Percentiles rank a stretch among this genome's conserved stretches.
Evolutionary conservation across 306 rosid species (phyloP).

Genomic region (Pyrus pyrifolia): DNA sequence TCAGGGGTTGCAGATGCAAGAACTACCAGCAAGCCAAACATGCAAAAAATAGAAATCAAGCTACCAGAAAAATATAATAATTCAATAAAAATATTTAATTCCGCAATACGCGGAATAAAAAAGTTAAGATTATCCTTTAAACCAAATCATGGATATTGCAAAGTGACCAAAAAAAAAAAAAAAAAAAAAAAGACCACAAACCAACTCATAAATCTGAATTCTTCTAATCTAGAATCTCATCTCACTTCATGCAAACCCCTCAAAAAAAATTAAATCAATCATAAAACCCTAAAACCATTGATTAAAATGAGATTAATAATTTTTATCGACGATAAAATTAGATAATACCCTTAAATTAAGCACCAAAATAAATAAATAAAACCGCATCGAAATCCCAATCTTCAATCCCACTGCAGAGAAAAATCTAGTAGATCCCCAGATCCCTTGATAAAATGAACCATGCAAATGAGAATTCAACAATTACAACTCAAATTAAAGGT

Average conservation of each 20-base stretch:
- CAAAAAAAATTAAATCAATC: background rate
- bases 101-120: background rate
- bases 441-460: conserved; percentile 46
- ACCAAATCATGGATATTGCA: background rate
- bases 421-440: conserved; percentile 41
- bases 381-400: conserved; percentile 3
- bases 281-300: conserved; percentile 5
- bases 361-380: background rate
- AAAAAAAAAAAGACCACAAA: no score
- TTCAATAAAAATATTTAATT: background rate
- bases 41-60: background rate
- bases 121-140: background rate
- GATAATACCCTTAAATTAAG: background rate
- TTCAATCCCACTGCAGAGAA: conserved; percentile 9
- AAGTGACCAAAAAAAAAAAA: background rate
- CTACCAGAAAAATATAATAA: background rate
- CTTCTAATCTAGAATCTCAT: no score
- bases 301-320: background rate
- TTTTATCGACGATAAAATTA: background rate
- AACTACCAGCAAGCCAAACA: background rate
- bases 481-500: conserved; percentile 1
- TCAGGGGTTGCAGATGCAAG: background rate
- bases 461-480: conserved; percentile 37
- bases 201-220: no score
- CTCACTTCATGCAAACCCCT: no score